Percentiles rank a stretch among this genome's conserved stretches.
phyloP scores from a whole-genome alignment of 257 asterid genomes.

The Handroanthus guayacan region DNA sequence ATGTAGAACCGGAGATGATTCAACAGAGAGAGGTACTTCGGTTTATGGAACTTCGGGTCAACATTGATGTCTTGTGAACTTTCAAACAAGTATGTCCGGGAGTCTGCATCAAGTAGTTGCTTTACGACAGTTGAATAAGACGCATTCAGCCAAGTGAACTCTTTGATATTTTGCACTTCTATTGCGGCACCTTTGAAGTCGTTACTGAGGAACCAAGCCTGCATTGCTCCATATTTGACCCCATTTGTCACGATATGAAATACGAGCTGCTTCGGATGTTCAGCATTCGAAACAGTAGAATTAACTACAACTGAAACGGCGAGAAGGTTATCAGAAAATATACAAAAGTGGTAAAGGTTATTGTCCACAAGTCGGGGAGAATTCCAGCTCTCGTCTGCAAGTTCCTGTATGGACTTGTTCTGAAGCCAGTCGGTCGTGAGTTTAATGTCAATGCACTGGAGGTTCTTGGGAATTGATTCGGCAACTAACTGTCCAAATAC shows the following conservation, averaged over 20 bases:
- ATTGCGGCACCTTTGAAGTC: slow-evolving; percentile 76
- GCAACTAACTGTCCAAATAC: slow-evolving; percentile 75
- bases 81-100: slow-evolving; percentile 49
- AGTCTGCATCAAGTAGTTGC: slow-evolving; percentile 49
- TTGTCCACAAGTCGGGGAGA: slow-evolving; percentile 83
- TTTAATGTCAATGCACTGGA: slow-evolving; percentile 72
- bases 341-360: slow-evolving; percentile 84
- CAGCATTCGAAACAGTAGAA: slow-evolving; percentile 80
- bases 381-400: slow-evolving; percentile 65
- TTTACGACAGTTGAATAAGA: slow-evolving; percentile 73
- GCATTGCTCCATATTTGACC: slow-evolving; percentile 76
- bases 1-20: slow-evolving; percentile 86
- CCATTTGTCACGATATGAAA: slow-evolving; percentile 84
- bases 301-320: slow-evolving; percentile 85
- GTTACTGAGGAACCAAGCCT: slow-evolving; percentile 78
- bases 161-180: slow-evolving; percentile 76
- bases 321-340: slow-evolving; percentile 81
- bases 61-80: slow-evolving; percentile 44
- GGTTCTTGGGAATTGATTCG: slow-evolving; percentile 77
- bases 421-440: slow-evolving; percentile 74
- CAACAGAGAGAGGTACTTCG: slow-evolving; percentile 63
- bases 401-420: slow-evolving; percentile 51
- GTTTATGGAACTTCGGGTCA: slow-evolving; percentile 65
- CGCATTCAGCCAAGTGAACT: slow-evolving; percentile 75
- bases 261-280: slow-evolving; percentile 83